Evolutionary conservation across 805 yeast species (phyloP).

Genomic region (Kodamaea jinghongensis): DNA sequence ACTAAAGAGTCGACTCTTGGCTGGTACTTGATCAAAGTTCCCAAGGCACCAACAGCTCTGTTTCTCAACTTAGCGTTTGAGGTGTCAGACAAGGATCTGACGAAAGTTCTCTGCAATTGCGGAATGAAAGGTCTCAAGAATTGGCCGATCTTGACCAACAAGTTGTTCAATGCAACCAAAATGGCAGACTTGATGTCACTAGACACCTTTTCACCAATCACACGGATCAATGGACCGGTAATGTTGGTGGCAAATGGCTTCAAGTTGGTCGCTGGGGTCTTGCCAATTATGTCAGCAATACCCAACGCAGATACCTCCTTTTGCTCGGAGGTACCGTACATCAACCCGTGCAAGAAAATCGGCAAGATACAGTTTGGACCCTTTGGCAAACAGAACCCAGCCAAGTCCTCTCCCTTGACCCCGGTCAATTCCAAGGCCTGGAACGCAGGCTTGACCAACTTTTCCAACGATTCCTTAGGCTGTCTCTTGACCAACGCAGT

Average conservation of each 20-base stretch:
- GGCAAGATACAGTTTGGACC: conserved; percentile 90
- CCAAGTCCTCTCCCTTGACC: conserved; percentile 58
- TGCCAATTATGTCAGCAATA: conserved; percentile 79
- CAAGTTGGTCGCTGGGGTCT: conserved; percentile 79
- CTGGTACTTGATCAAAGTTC: conserved; percentile 82
- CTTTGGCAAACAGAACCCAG: conserved; percentile 72
- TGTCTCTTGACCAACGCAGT: conserved; percentile 65
- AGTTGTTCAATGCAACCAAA: conserved; percentile 72
- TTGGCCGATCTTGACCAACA: conserved; percentile 82
- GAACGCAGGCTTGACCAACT: conserved; percentile 74
- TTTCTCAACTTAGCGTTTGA: conserved; percentile 67
- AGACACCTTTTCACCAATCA: conserved; percentile 91
- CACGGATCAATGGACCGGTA: conserved; percentile 97
- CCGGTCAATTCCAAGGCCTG: conserved; percentile 70
- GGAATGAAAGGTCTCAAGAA: conserved; percentile 94
- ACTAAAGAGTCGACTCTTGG: conserved; percentile 93
- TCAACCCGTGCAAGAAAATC: conserved; percentile 87
- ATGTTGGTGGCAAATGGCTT: conserved; percentile 88
- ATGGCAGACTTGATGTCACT: conserved; percentile 95
- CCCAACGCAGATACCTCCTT: conserved; percentile 86
- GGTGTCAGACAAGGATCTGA: conserved; percentile 81
- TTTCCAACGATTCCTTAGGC: conserved; percentile 73
- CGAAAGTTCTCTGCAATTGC: conserved; percentile 95
- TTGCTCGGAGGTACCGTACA: conserved; percentile 85
- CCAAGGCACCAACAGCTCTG: conserved; percentile 87